A percentile compares a stretch with the other conserved stretches of the same genome.
These are phyloP conservation scores for Prillingera fragicola DNA, from an alignment of 1,284 basidiomycete genomes.

Conservation along the genomic window DNA sequence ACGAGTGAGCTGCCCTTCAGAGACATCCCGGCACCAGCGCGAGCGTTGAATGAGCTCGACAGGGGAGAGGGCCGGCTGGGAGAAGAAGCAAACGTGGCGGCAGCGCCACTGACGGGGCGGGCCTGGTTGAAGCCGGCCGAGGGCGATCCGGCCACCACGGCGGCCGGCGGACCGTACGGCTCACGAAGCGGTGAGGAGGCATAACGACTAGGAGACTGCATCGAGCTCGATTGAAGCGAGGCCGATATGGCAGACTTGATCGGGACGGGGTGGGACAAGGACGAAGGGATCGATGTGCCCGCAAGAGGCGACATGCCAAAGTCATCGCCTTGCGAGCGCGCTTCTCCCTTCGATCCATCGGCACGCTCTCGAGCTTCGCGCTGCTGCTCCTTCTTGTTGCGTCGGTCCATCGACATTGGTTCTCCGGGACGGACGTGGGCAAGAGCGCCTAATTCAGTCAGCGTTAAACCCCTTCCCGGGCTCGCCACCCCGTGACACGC, in stretches of 20 bases:
- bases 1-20: constrained; percentile 30
- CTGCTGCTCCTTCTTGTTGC: constrained; percentile 96
- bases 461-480: neutral
- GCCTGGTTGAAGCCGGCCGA: constrained; percentile 37
- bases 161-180: constrained; percentile 42
- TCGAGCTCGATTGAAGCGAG: constrained; percentile 30
- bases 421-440: constrained; percentile 93
- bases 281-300: constrained; percentile 9
- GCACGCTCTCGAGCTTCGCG: constrained; percentile 51
- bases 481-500: constrained; percentile 7
- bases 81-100: constrained; percentile 37
- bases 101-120: constrained; percentile 18
- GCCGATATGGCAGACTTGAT: constrained; percentile 40
- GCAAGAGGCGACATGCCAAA: constrained; percentile 12
- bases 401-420: constrained; percentile 88
- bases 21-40: constrained; percentile 33
- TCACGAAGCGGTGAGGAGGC: constrained; percentile 42
- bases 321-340: constrained; percentile 8
- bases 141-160: constrained; percentile 31
- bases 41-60: constrained; percentile 35
- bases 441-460: constrained; percentile 55
- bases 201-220: constrained; percentile 13
- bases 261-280: constrained; percentile 32
- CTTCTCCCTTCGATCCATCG: constrained; percentile 8
- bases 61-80: constrained; percentile 39